Evolutionary conservation across 2,329 filamentous ascomycete genomes (phyloP), one percentile per base, ranked within the genome.

Genomic region (Coniochaeta sp.): DNA sequence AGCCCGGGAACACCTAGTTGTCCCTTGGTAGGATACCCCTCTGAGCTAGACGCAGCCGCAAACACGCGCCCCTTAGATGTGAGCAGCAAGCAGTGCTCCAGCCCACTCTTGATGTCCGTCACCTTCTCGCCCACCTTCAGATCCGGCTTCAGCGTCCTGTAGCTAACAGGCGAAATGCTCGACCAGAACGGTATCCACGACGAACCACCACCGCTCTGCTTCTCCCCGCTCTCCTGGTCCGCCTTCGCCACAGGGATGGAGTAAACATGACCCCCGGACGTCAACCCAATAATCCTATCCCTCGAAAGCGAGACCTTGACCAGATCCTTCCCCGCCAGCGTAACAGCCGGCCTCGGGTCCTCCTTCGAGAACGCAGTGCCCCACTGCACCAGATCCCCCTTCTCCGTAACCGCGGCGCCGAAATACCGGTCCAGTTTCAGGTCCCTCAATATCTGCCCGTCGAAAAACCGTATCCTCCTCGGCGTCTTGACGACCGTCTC

Each of bases 341-440:
- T 96, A 48, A 77, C 73, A 1, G 76, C 77, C 0, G 92, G 94
- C 27, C 75, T 71, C 9, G 74, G 79, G 27, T 81, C 73, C 4
- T 81, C 76, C 51, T 79, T 76, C 6, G 86, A 86, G 65, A 86
- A 96, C 3, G 78, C 89, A 3, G 77, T 77, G 1, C 94, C 94
- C 94, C 94, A 99, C 71, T 97, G 91, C 12, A 96, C 75, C 42
- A 99, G 68, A 65, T 97, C 87, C 4, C 94, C 94, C 56, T 86
- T 84, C 65, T 96, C 91, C 4, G 85, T 86, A 35, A 97, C 85
- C 9, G 94, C 94, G 4, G 85, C 92, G 8, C 89, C 94, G 64
- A 95, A 91, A 35, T 82, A 81, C 51, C 82, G 78, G 53, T 91
- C 89, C 48, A 97, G 71, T 71, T 95, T 96, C 56, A 97, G 74